Conservation (phyloP, 1,139 yeast genomes). For the Zhuliangozyma blackwelliae region DNA sequence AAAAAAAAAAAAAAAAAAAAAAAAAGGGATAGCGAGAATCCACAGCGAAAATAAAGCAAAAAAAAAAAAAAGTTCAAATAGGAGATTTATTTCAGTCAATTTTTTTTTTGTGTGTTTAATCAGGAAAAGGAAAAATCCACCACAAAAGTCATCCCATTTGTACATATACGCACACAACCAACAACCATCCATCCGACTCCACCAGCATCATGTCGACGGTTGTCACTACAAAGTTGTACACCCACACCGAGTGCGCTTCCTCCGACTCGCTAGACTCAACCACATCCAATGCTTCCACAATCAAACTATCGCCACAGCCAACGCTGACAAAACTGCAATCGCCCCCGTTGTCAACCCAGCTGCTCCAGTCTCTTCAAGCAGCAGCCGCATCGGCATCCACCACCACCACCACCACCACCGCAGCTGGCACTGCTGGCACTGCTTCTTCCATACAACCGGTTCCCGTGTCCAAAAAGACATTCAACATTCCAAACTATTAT, state of each 20-base stretch:
- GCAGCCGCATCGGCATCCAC: too few species aligned
- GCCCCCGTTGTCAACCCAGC: background rate
- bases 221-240: slow-evolving; percentile 4
- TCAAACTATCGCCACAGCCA: slow-evolving; percentile 7
- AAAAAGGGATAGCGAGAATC: too few species aligned
- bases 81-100: background rate
- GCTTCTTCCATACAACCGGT: background rate
- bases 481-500: slow-evolving; percentile 11
- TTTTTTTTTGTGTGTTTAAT: background rate
- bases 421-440: background rate
- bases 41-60: too few species aligned
- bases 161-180: background rate
- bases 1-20: too few species aligned
- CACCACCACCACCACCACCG: too few species aligned
- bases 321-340: slow-evolving; percentile 1
- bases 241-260: slow-evolving; percentile 6
- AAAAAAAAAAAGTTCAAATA: too few species aligned
- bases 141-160: background rate
- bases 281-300: slow-evolving; percentile 8
- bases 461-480: slow-evolving; percentile 1
- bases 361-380: background rate
- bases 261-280: slow-evolving; percentile 9
- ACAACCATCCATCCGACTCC: background rate
- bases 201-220: slow-evolving; percentile 4
- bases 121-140: background rate